Evolutionary conservation across 2,329 filamentous ascomycete genomes (phyloP), one percentile per base, ranked within the genome.

Genomic region (Trichophyton rubrum): DNA sequence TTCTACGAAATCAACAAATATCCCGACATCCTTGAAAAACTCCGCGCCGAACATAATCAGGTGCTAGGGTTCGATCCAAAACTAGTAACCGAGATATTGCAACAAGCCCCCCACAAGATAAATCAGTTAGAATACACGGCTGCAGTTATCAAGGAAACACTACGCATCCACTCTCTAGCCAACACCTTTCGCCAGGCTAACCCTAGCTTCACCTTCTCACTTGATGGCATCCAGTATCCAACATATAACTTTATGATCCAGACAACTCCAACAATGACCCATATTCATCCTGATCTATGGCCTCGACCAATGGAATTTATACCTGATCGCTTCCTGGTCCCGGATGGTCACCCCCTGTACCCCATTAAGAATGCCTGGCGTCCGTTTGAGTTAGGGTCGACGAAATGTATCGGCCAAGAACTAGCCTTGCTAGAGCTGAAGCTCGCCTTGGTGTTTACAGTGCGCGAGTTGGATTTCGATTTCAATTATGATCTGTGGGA

Each of bases 101-200:
- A 68, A 67, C 41, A 65, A 68, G 3, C 69, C 76, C 43, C 76
- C 73, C 15, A 69, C 70, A 35, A 70, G 1, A 69, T 82, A 40
- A 79, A 79, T 64, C 71, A 75, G 38, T 72, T 84, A 43, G 70
- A 74, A 0, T 82, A 81, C 66, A 81, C 80, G 0, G 72, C 73
- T 1, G 80, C 80, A 22, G 74, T 82, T 1, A 76, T 82, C 63
- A 81, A 81, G 61, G 82, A 85, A 67, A 74, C 75, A 0, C 72
- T 84, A 2, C 75, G 82, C 0, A 65, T 84, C 27, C 80, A 77
- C 64, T 78, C 80, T 0, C 75, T 80, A 57, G 67, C 58, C 62
- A 22, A 65, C 56, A 27, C 59, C 61, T 40, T 62, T 1, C 56
- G 59, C 30, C 30, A 40, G 17, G 55, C 33, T 17, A 57, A 22